Base-by-base conservation (phyloP, 768 basidiomycete species). In the Auriscalpium orientale region DNA sequence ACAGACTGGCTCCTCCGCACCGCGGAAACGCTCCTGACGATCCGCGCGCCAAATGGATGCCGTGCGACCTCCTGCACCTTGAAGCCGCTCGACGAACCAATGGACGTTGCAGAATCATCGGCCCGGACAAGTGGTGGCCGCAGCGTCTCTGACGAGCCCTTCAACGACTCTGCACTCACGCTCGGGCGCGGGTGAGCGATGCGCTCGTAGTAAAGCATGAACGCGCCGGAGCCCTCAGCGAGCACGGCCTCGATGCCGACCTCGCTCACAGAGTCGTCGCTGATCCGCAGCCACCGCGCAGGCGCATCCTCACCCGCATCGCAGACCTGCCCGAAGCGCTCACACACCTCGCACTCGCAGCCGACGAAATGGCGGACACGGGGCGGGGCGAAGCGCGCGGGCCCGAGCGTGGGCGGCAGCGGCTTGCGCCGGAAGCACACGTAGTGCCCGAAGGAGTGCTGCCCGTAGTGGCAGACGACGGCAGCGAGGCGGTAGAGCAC, bases 151-250 rank as follows among this genome's bases (percentile, higher is more conserved):
- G 84, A 82, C 52, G 83, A 85, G 59, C 77, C 79, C 59, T 73
- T 67, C 47, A 72, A 76, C 59, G 74, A 69, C 59, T 54, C 67
- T 58, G 55, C 33, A 34, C 11, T 22, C 40, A 37, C 22, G n/a
- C 38, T 34, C 44, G 44, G 49, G 6, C 45, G 52, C 11, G 47
- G 52, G 28, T 48, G 37, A 20, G 38, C 40, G 20, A 85, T 74
- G 46, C 84, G 80, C 75, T 99, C 95, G 64, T 98, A 99, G 66
- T 91, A 98, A 40, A 98, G 77, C 89, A 99, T 91, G 70, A 98
- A 95, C 16, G 76, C 79, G 58, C 82, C 89, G n/a, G 79, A 75
- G 52, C 85, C 87, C 76, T 88, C 88, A 66, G 76, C 72, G 53
- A 91, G 70, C 65, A 91, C 90, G 53, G 75, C 74, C 71, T 87